Percentiles rank a stretch among this genome's conserved stretches.
These are phyloP conservation scores for Phalaenopsis aphrodite DNA, from an alignment of 106 monocot genomes.

Conservation along the genomic window DNA sequence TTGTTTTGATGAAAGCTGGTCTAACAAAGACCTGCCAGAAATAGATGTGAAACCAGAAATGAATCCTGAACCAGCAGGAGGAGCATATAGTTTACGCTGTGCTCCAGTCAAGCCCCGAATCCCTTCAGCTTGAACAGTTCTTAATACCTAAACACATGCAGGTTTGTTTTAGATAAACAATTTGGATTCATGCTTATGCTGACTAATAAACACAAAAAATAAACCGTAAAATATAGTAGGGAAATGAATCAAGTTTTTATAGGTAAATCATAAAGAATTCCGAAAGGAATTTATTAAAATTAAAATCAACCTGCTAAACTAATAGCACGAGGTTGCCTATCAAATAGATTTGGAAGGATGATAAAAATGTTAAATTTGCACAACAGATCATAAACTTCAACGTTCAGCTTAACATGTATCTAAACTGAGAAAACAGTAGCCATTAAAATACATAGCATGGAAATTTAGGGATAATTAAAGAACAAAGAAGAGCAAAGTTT, in stretches of 20 bases:
- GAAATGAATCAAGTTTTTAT: not conserved
- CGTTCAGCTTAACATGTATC: not conserved
- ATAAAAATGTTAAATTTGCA: not conserved
- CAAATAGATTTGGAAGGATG: not conserved
- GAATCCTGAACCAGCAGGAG: constrained; percentile 89
- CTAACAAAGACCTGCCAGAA: constrained; percentile 49
- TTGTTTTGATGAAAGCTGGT: constrained; percentile 50
- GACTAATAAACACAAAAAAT: not conserved
- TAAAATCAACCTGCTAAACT: not conserved
- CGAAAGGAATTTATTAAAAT: not conserved
- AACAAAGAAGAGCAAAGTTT: too few species aligned
- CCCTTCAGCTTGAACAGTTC: constrained; percentile 93
- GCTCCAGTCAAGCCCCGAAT: constrained; percentile 68
- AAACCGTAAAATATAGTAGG: too few species aligned
- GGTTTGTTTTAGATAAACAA: not conserved
- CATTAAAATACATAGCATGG: too few species aligned
- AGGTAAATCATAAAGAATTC: not conserved
- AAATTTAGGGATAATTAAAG: too few species aligned
- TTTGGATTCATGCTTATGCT: not conserved
- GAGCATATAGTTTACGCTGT: constrained; percentile 77
- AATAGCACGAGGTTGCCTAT: not conserved
- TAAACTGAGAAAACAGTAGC: too few species aligned
- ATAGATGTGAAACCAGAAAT: constrained; percentile 74
- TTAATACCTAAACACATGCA: constrained; percentile 35
- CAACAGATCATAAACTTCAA: not conserved